phyloP scores from a whole-genome alignment of 1,139 yeast species.

The Suhomyces maxii region DNA sequence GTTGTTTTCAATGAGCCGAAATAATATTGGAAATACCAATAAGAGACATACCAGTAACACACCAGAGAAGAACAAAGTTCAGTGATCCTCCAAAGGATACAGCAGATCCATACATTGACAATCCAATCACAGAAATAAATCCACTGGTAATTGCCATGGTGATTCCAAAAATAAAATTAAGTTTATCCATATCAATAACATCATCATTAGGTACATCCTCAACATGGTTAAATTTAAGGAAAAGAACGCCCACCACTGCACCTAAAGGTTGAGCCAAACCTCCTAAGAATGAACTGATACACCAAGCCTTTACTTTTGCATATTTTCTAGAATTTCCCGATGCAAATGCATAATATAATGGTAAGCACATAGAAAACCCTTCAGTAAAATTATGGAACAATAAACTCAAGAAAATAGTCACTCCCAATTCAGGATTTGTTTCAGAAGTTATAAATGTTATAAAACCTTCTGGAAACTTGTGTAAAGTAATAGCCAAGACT shows the following conservation, averaged over 20 bases:
- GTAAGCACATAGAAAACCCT: slow-evolving; percentile 92
- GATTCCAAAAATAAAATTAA: slow-evolving; percentile 56
- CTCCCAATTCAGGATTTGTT: slow-evolving; percentile 71
- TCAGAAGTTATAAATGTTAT: slow-evolving; percentile 78
- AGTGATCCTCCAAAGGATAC: slow-evolving; percentile 67
- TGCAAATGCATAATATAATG: slow-evolving; percentile 69
- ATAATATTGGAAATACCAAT: slow-evolving; percentile 32
- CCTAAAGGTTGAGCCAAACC: slow-evolving; percentile 89
- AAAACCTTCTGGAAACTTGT: slow-evolving; percentile 94
- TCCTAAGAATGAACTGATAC: slow-evolving; percentile 68
- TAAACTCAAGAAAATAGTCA: slow-evolving; percentile 78
- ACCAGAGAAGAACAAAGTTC: slow-evolving; percentile 54
- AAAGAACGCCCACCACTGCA: slow-evolving; percentile 67
- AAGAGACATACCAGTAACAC: slow-evolving; percentile 45
- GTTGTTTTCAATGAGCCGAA: slow-evolving; percentile 4
- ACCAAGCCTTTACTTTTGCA: slow-evolving; percentile 62
- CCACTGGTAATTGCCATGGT: slow-evolving; percentile 80
- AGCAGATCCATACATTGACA: slow-evolving; percentile 84
- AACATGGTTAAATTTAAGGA: slow-evolving; percentile 45
- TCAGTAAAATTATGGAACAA: slow-evolving; percentile 92
- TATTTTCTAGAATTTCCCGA: slow-evolving; percentile 17
- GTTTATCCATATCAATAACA: slow-evolving; percentile 30
- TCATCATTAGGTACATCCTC: slow-evolving; percentile 21
- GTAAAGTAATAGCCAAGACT: slow-evolving; percentile 80
- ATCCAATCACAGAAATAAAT: slow-evolving; percentile 72